phyloP scores from a whole-genome alignment of 257 asterid species.

The Pogostemon cablin region DNA sequence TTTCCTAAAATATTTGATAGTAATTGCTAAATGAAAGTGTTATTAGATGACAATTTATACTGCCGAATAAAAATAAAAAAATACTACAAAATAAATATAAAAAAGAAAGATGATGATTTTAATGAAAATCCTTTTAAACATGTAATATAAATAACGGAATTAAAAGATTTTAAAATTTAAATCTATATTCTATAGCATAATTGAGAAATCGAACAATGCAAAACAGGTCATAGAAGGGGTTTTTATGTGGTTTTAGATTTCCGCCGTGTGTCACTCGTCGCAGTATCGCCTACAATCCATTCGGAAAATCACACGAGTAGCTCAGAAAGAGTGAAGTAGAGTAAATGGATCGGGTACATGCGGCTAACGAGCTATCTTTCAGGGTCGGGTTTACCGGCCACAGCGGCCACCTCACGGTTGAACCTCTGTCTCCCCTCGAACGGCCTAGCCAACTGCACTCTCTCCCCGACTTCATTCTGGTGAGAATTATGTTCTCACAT shows the following conservation, averaged over 20 bases:
- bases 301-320: constrained; percentile 18
- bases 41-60: too few relatives aligned
- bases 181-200: not conserved
- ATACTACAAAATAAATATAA: too few relatives aligned
- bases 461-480: constrained; percentile 87
- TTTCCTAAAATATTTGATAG: too few relatives aligned
- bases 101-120: too few relatives aligned
- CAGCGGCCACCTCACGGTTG: constrained; percentile 79
- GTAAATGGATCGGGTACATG: constrained; percentile 58
- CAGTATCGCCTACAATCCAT: not conserved
- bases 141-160: too few relatives aligned
- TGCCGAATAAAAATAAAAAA: too few relatives aligned
- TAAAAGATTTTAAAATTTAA: too few relatives aligned
- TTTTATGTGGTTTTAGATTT: not conserved
- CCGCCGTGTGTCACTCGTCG: not conserved
- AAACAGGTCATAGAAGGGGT: not conserved
- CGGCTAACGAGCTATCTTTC: constrained; percentile 63
- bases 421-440: constrained; percentile 85
- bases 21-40: too few relatives aligned
- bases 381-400: constrained; percentile 91
- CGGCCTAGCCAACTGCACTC: constrained; percentile 55
- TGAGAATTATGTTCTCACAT: constrained; percentile 39
- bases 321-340: constrained; percentile 19
- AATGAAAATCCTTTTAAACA: too few relatives aligned
- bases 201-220: not conserved